Percentiles rank a stretch among this genome's conserved stretches.
phyloP scores from a whole-genome alignment of 148 eudicot species.

The Persicaria maculosa region DNA sequence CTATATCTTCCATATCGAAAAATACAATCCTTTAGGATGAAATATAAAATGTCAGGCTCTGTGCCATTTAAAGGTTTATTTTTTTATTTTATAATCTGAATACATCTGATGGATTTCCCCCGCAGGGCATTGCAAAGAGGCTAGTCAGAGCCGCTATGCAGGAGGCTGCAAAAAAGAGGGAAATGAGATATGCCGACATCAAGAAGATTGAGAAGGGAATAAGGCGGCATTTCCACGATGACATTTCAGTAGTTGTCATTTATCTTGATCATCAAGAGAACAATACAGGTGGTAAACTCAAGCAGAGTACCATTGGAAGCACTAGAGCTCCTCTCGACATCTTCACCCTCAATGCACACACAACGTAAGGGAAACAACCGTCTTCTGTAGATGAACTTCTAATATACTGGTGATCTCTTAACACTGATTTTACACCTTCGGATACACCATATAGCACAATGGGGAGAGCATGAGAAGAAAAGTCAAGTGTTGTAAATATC shows the following conservation, averaged over 20 bases:
- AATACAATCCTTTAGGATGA: background rate
- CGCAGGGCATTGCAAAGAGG: conserved; percentile 28
- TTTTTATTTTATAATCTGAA: background rate
- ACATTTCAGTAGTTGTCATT: conserved; percentile 26
- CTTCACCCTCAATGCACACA: background rate
- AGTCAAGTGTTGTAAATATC: background rate
- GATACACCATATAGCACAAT: conserved; percentile 2
- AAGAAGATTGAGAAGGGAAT: conserved; percentile 30
- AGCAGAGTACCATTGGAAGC: conserved; percentile 9
- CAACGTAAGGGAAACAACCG: background rate
- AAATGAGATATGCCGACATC: conserved; percentile 32
- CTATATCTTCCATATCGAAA: background rate
- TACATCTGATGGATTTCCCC: background rate
- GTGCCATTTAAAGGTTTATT: background rate
- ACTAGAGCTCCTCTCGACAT: conserved; percentile 11
- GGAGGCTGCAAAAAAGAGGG: conserved; percentile 29
- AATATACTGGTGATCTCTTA: conserved; percentile 3
- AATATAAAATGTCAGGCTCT: background rate
- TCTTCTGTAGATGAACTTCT: background rate
- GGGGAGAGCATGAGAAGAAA: background rate
- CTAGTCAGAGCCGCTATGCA: conserved; percentile 23
- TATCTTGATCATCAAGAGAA: conserved; percentile 16
- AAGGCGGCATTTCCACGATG: conserved; percentile 31
- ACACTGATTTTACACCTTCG: conserved; percentile 6
- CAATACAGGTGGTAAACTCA: background rate